A percentile compares a stretch with the other conserved stretches of the same genome.
Evolutionary conservation across 495 filamentous ascomycete genomes (phyloP).

Genomic region (Patellaria atrata): DNA sequence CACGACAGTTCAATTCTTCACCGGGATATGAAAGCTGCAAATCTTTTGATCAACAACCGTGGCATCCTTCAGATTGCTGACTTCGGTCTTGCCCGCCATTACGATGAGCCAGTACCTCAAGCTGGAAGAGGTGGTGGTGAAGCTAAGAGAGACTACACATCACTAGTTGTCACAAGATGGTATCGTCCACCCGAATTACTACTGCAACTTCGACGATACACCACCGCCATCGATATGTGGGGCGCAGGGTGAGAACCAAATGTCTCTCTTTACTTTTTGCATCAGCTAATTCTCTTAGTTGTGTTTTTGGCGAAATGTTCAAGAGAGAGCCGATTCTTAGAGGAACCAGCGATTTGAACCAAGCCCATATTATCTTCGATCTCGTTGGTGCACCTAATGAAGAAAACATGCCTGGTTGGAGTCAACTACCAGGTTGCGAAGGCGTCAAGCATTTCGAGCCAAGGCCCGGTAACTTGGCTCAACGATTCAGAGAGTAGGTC

Average conservation of each 20-base stretch:
- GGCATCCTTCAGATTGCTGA: constrained; percentile 94
- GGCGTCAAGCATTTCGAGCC: constrained; percentile 49
- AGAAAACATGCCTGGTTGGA: constrained; percentile 88
- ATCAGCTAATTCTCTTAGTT: no score
- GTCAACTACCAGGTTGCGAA: constrained; percentile 64
- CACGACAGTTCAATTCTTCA: constrained; percentile 85
- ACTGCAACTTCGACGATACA: constrained; percentile 73
- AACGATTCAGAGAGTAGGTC: constrained; percentile 63
- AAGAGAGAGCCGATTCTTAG: constrained; percentile 83
- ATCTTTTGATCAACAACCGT: constrained; percentile 88
- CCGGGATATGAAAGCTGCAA: constrained; percentile 98
- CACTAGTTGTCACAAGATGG: constrained; percentile 90
- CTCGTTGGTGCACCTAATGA: constrained; percentile 87
- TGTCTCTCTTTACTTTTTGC: no score
- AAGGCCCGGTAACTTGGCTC: constrained; percentile 48
- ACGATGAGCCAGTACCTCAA: constrained; percentile 70
- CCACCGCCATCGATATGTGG: constrained; percentile 95
- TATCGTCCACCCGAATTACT: constrained; percentile 92
- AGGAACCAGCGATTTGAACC: constrained; percentile 76
- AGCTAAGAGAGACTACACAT: constrained; percentile 81
- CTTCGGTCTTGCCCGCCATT: constrained; percentile 89
- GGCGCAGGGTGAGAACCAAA: constrained; percentile 62
- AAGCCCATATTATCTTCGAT: constrained; percentile 80
- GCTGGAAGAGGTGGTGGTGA: constrained; percentile 71
- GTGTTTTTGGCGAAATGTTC: constrained; percentile 98